Conservation (phyloP, 2,329 filamentous ascomycete genomes). For the Tolypocladium inflatum region DNA sequence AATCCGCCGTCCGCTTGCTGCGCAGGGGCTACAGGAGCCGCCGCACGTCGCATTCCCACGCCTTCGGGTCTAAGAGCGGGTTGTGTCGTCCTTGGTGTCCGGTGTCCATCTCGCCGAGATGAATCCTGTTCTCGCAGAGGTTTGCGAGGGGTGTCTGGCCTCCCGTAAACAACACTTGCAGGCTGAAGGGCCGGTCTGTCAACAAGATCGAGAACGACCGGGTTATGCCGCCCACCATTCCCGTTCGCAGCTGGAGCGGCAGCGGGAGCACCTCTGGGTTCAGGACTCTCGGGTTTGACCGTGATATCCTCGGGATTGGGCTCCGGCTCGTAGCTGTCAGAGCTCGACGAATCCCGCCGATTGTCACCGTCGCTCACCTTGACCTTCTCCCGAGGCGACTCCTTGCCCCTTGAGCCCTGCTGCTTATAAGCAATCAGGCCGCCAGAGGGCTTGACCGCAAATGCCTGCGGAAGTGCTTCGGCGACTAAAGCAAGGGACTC, state of each 20-base stretch:
- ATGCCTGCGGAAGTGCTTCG: conserved; percentile 27
- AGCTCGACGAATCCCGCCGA: conserved; percentile 12
- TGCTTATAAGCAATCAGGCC: neutral
- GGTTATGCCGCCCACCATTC: neutral
- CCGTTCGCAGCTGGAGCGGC: neutral
- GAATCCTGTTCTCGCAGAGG: neutral
- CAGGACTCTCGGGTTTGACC: neutral
- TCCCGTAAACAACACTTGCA: conserved; percentile 19
- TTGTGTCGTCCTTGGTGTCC: neutral
- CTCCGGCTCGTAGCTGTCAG: neutral
- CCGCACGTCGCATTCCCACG: neutral
- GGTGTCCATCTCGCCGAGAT: neutral
- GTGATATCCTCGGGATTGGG: neutral
- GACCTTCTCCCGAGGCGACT: neutral
- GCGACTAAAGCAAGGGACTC: conserved; percentile 24
- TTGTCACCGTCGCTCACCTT: neutral
- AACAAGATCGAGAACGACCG: neutral
- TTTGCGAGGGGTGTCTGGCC: conserved; percentile 7
- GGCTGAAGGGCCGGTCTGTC: conserved; percentile 14
- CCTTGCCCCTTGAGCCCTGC: neutral
- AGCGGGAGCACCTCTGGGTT: neutral
- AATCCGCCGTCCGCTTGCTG: neutral
- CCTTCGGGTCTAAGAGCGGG: neutral
- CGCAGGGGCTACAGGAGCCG: neutral
- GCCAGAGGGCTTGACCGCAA: neutral